These are phyloP conservation scores for Triticum timopheevii DNA, from an alignment of 176 grass and related monocot species.

Conservation along the genomic window DNA sequence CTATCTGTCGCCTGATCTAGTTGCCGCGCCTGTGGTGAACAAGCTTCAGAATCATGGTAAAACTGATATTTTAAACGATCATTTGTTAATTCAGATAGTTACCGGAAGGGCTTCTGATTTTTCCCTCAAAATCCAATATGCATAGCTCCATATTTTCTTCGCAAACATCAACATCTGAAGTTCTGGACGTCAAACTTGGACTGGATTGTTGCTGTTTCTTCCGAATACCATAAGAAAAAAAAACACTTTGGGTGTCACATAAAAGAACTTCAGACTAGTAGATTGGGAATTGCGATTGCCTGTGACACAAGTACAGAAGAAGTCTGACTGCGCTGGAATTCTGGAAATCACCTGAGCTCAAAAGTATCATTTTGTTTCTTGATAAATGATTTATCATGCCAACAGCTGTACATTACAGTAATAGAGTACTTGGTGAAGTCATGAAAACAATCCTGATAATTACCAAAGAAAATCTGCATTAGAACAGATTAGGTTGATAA, in stretches of 20 bases:
- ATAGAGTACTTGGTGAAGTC: background rate
- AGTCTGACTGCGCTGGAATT: background rate
- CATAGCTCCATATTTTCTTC: too few relatives aligned
- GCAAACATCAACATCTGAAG: too few relatives aligned
- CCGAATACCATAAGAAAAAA: too few relatives aligned
- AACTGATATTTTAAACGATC: background rate
- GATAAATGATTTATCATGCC: background rate
- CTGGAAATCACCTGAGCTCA: background rate
- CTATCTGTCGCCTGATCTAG: background rate
- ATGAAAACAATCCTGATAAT: background rate
- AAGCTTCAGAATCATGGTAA: background rate
- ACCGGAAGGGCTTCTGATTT: too few relatives aligned
- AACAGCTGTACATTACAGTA: background rate
- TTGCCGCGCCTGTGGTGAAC: background rate
- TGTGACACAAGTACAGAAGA: background rate
- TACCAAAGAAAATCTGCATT: conserved; percentile 8
- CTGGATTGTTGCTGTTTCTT: too few relatives aligned
- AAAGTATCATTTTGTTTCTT: background rate
- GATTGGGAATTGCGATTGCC: background rate
- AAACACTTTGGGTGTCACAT: background rate
- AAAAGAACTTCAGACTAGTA: conserved; percentile 11
- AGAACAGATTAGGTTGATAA: conserved; percentile 4
- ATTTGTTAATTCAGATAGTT: too few relatives aligned
- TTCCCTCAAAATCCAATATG: too few relatives aligned
- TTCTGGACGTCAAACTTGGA: too few relatives aligned